phyloP scores from a whole-genome alignment of 2,329 filamentous ascomycete genomes.

The Didymella pinodella region DNA sequence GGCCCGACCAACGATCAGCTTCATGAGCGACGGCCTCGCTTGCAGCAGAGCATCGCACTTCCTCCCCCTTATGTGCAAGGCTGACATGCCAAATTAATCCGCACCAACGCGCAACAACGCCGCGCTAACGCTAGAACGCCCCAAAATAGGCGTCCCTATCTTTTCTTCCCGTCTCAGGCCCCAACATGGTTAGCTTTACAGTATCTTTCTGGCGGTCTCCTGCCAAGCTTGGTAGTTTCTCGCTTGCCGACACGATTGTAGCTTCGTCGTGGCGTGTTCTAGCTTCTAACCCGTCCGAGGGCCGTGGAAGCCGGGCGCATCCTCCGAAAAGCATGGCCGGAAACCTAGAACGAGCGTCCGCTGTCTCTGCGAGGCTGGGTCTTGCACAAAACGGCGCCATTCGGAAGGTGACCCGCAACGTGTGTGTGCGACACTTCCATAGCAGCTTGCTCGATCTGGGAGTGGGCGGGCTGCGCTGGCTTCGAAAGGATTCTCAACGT shows the following conservation, averaged over 20 bases:
- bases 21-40: background rate
- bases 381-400: conserved; percentile 12
- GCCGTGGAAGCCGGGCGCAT: conserved; percentile 6
- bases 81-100: conserved; percentile 3
- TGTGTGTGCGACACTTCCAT: conserved; percentile 11
- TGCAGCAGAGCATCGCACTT: background rate
- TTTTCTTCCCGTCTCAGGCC: background rate
- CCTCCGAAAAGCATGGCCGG: conserved; percentile 8
- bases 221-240: conserved; percentile 1
- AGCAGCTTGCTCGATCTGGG: background rate
- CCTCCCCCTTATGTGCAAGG: conserved; percentile 19
- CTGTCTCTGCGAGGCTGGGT: background rate
- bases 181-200: background rate
- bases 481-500: conserved; percentile 1
- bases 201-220: background rate
- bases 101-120: conserved; percentile 3
- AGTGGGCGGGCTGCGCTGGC: background rate
- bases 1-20: background rate
- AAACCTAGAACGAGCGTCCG: background rate
- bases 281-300: conserved; percentile 2
- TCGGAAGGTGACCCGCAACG: conserved; percentile 13
- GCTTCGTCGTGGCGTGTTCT: conserved; percentile 1
- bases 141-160: conserved; percentile 20
- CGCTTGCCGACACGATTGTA: background rate
- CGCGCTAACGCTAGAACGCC: conserved; percentile 3